Conservation (phyloP, 148 eudicot genomes). For the Bassia scoparia region DNA sequence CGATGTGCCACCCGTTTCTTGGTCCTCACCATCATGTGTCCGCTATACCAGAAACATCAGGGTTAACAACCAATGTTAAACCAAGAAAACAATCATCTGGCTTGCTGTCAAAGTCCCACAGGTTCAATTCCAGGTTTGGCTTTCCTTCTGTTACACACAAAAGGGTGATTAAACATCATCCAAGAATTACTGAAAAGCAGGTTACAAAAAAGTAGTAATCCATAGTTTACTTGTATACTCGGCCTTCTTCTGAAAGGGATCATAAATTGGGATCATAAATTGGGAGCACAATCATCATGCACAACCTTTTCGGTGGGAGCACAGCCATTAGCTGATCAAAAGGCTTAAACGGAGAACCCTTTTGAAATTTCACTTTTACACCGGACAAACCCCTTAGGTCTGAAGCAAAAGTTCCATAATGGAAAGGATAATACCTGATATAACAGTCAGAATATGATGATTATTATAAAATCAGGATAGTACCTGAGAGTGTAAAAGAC, state of each 20-base stretch:
- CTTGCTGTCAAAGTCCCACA: conserved; percentile 74
- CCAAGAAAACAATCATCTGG: conserved; percentile 87
- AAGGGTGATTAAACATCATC: conserved; percentile 7
- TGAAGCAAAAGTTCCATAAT: conserved; percentile 60
- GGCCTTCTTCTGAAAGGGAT: conserved; percentile 48
- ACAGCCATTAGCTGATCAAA: conserved; percentile 67
- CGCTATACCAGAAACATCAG: conserved; percentile 48
- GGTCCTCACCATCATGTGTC: conserved; percentile 3
- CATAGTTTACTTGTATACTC: conserved; percentile 41
- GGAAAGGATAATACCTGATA: conserved; percentile 48
- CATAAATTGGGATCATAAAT: conserved; percentile 54
- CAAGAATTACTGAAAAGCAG: background rate
- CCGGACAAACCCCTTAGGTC: conserved; percentile 47
- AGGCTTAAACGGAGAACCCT: conserved; percentile 49
- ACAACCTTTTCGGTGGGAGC: conserved; percentile 62
- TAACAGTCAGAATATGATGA: too few species aligned
- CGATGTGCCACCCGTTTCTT: conserved; percentile 1
- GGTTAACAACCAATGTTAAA: conserved; percentile 76
- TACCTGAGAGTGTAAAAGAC: too few species aligned
- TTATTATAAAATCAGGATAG: too few species aligned
- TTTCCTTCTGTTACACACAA: conserved; percentile 41
- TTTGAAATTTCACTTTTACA: conserved; percentile 34
- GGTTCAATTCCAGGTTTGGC: conserved; percentile 88
- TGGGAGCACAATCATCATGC: background rate
- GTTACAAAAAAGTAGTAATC: background rate